Percentiles rank a stretch among this genome's conserved stretches.
Evolutionary conservation across 345 rosid genomes (phyloP).

Genomic region (thale cress (Arabidopsis thaliana)): TAIR10.1 NC_003075.7:2511001-2511500

Average conservation of each 20-base stretch:
- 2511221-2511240: constrained; percentile 89
- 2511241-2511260: constrained; percentile 89
- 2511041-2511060: neutral
- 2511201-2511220: constrained; percentile 59
- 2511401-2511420: neutral
- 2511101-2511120: neutral
- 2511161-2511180: neutral
- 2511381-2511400: neutral
- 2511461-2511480: constrained; percentile 76
- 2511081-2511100: no score
- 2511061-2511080: neutral
- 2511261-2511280: constrained; percentile 81
- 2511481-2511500: constrained; percentile 80
- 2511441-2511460: constrained; percentile 10
- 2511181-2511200: constrained; percentile 16
- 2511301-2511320: constrained; percentile 74
- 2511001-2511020: neutral
- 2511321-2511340: constrained; percentile 67
- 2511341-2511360: constrained; percentile 86
- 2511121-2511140: constrained; percentile 16
- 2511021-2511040: neutral
- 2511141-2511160: constrained; percentile 29
- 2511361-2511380: constrained; percentile 51
- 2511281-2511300: constrained; percentile 75
- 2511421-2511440: neutral